Evolutionary conservation across 2,329 filamentous ascomycete species (phyloP).

Genomic region (Exophiala sideris): DNA sequence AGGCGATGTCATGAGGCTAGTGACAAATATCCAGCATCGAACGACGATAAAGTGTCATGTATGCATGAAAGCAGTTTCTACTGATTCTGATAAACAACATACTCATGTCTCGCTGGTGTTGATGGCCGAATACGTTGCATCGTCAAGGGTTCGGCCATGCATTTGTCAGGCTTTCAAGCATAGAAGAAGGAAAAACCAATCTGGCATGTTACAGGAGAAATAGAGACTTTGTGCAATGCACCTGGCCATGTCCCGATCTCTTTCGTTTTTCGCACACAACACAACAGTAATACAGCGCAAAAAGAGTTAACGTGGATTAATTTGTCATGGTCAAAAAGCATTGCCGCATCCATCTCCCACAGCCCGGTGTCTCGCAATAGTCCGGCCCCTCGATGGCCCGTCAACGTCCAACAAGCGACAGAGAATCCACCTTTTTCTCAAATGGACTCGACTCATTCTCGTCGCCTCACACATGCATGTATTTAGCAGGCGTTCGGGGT

Average conservation of each 20-base stretch:
- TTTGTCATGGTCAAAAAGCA: slow-evolving; percentile 16
- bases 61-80: slow-evolving; percentile 10
- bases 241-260: slow-evolving; percentile 3
- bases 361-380: slow-evolving; percentile 6
- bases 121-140: not conserved
- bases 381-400: slow-evolving; percentile 6
- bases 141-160: not conserved
- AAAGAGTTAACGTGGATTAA: slow-evolving; percentile 10
- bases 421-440: slow-evolving; percentile 2
- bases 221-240: slow-evolving; percentile 1
- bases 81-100: slow-evolving; percentile 15
- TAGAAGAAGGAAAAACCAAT: slow-evolving; percentile 4
- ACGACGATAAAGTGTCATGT: not conserved
- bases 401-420: slow-evolving; percentile 10
- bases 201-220: slow-evolving; percentile 18
- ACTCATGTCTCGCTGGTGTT: slow-evolving; percentile 6
- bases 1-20: too few species aligned
- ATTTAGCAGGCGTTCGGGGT: not conserved
- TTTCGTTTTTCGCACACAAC: slow-evolving; percentile 6
- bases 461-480: too few species aligned
- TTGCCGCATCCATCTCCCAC: slow-evolving; percentile 8
- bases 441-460: slow-evolving; percentile 7
- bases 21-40: too few species aligned
- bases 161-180: slow-evolving; percentile 12
- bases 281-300: slow-evolving; percentile 13